These are phyloP conservation scores for Pistacia atlantica DNA, from an alignment of 345 rosid genomes.

Conservation along the genomic window DNA sequence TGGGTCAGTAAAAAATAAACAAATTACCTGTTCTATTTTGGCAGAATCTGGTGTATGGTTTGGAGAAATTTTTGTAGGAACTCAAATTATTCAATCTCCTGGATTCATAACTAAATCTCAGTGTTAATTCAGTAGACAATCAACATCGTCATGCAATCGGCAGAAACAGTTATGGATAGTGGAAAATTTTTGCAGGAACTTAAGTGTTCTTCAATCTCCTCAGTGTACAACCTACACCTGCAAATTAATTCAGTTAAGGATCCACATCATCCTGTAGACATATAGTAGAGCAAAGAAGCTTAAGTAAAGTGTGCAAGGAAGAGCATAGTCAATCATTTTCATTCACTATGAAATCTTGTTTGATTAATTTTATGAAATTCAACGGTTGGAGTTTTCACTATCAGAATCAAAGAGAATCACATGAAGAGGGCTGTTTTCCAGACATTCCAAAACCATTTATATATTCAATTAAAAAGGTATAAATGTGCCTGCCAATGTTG, in stretches of 20 bases:
- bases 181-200: conserved; percentile 55
- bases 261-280: conserved; percentile 18
- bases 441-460: not conserved
- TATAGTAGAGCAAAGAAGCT: conserved; percentile 4
- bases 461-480: not conserved
- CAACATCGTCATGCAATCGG: not conserved
- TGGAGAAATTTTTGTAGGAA: conserved; percentile 76
- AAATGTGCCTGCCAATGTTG: not conserved
- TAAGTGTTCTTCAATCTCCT: conserved; percentile 16
- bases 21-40: conserved; percentile 15
- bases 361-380: not conserved
- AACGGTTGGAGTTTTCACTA: not conserved
- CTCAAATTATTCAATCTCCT: conserved; percentile 16
- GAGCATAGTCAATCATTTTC: conserved; percentile 6
- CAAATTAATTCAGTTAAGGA: not conserved
- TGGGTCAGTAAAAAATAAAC: conserved; percentile 22
- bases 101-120: not conserved
- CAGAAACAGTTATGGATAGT: conserved; percentile 80
- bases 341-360: not conserved
- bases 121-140: conserved; percentile 1
- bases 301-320: not conserved
- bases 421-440: not conserved
- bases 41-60: conserved; percentile 91
- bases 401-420: not conserved
- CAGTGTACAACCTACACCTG: not conserved